phyloP scores from a whole-genome alignment of 192 early-diverging fungal species.

The Coemansia sp. region DNA sequence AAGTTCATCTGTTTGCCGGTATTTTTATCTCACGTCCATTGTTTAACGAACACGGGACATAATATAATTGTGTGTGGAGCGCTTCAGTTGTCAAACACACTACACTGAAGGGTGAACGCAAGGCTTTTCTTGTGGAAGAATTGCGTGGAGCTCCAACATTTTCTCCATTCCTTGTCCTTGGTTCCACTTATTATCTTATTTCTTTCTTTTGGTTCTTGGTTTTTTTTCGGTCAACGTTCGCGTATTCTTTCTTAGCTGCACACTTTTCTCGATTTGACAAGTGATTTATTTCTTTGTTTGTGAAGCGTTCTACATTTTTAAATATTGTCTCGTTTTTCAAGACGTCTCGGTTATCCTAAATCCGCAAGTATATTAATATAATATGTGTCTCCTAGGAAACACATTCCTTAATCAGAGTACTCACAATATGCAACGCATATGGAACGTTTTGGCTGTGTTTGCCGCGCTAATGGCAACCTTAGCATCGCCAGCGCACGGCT shows the following conservation, averaged over 20 bases:
- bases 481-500: constrained; percentile 5
- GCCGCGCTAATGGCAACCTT: neutral
- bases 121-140: neutral
- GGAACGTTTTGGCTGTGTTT: neutral
- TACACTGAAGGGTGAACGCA: neutral
- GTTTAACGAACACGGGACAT: neutral
- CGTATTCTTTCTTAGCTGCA: neutral
- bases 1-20: neutral
- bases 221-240: neutral
- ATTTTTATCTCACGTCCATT: neutral
- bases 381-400: neutral
- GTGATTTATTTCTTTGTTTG: too few species aligned
- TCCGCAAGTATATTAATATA: neutral
- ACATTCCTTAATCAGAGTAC: neutral
- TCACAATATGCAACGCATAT: neutral
- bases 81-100: neutral
- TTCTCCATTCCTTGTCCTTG: neutral
- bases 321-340: neutral
- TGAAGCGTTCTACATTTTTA: neutral
- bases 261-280: neutral
- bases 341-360: neutral
- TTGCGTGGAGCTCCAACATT: neutral
- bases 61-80: neutral
- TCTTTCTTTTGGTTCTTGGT: too few species aligned
- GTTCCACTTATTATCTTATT: neutral